phyloP scores from a whole-genome alignment of 2,329 filamentous ascomycete species.

The Lecanicillium sp. region DNA sequence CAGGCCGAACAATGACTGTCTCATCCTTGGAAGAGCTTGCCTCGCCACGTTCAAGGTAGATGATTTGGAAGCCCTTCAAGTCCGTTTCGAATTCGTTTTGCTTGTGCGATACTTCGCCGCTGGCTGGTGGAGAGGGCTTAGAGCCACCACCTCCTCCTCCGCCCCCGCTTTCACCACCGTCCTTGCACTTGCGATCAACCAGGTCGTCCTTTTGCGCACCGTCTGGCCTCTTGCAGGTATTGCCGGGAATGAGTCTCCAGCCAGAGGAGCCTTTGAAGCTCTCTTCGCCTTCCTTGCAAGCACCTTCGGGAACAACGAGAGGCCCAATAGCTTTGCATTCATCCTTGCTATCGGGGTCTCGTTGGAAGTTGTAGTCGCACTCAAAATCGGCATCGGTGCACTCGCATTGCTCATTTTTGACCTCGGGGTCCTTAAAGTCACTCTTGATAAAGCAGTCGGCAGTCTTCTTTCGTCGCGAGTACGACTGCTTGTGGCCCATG shows the following conservation, averaged over 20 bases:
- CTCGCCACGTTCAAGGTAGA: slow-evolving; percentile 74
- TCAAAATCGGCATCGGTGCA: slow-evolving; percentile 85
- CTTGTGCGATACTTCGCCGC: slow-evolving; percentile 57
- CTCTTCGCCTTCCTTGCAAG: slow-evolving; percentile 61
- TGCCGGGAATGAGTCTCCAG: slow-evolving; percentile 84
- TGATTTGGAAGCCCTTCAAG: slow-evolving; percentile 42
- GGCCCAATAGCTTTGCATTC: slow-evolving; percentile 60
- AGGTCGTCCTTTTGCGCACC: slow-evolving; percentile 61
- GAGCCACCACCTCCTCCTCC: slow-evolving; percentile 1
- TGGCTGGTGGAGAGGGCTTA: slow-evolving; percentile 38
- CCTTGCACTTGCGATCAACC: slow-evolving; percentile 64
- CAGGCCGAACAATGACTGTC: slow-evolving; percentile 52
- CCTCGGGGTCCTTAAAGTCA: slow-evolving; percentile 71
- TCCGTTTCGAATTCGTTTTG: slow-evolving; percentile 56
- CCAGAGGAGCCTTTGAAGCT: slow-evolving; percentile 82
- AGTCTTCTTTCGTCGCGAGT: slow-evolving; percentile 74
- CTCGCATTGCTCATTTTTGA: slow-evolving; percentile 66
- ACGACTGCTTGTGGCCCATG: slow-evolving; percentile 94
- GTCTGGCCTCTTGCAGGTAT: slow-evolving; percentile 56
- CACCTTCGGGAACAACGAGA: slow-evolving; percentile 59
- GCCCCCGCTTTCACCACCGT: slow-evolving; percentile 1
- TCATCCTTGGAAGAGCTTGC: slow-evolving; percentile 61
- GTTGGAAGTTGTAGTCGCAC: slow-evolving; percentile 88
- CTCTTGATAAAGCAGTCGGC: slow-evolving; percentile 84
- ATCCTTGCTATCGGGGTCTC: slow-evolving; percentile 53